Conservation (phyloP, 805 yeast genomes). For the Candida nanaspora region DNA sequence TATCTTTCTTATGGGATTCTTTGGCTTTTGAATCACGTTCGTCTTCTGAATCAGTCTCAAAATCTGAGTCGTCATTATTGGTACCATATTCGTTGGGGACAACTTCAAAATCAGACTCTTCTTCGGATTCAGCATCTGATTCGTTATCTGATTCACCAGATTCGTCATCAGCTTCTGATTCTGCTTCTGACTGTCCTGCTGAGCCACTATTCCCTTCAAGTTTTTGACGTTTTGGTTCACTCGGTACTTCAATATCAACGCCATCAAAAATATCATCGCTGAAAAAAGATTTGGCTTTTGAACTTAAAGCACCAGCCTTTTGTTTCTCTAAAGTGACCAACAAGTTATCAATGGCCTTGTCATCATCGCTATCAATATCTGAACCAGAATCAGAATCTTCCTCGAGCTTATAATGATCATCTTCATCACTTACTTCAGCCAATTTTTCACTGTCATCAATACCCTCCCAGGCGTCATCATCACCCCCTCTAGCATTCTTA, state of each 20-base stretch:
- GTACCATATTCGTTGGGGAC: slow-evolving; percentile 34
- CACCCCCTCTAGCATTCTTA: slow-evolving; percentile 67
- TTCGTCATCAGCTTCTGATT: background rate
- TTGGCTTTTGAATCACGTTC: slow-evolving; percentile 36
- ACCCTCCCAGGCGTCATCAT: slow-evolving; percentile 77
- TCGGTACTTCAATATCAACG: slow-evolving; percentile 25
- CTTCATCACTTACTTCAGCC: slow-evolving; percentile 13
- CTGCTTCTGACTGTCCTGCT: slow-evolving; percentile 11
- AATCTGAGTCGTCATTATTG: slow-evolving; percentile 33
- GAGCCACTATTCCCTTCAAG: background rate
- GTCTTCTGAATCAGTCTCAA: slow-evolving; percentile 43
- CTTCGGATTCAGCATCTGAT: slow-evolving; percentile 15
- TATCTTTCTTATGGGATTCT: slow-evolving; percentile 49
- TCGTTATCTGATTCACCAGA: slow-evolving; percentile 10
- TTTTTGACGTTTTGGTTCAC: slow-evolving; percentile 11
- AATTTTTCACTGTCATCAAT: slow-evolving; percentile 42
- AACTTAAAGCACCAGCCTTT: slow-evolving; percentile 37
- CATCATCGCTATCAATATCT: slow-evolving; percentile 55
- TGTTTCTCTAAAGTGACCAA: slow-evolving; percentile 47
- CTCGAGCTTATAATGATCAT: slow-evolving; percentile 30
- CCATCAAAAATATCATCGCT: slow-evolving; percentile 47
- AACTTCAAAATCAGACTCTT: slow-evolving; percentile 34
- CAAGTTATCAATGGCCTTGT: slow-evolving; percentile 55
- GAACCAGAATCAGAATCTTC: slow-evolving; percentile 34
- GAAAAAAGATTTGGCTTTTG: slow-evolving; percentile 36